Evolutionary conservation across 352 stramenopile genomes (phyloP).

Genomic region (Thraustochytrium sp.): DNA sequence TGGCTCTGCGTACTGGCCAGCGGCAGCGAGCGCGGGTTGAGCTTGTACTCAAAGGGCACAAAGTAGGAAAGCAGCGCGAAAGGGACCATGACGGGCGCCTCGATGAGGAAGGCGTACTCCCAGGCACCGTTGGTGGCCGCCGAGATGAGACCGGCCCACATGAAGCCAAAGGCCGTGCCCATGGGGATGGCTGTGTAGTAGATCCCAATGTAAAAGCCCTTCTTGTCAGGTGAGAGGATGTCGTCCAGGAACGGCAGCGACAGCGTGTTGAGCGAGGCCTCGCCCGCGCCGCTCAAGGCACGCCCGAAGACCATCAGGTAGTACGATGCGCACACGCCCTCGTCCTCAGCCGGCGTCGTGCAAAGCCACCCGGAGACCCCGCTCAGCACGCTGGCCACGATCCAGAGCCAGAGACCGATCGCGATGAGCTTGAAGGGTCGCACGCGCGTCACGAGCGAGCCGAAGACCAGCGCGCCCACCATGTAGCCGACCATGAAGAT

Average conservation of each 20-base stretch:
- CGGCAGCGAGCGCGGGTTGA: background rate
- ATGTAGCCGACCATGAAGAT: slow-evolving; percentile 88
- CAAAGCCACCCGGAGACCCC: slow-evolving; percentile 57
- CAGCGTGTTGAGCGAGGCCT: slow-evolving; percentile 47
- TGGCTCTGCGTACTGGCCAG: background rate
- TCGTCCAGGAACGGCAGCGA: slow-evolving; percentile 85
- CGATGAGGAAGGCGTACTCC: slow-evolving; percentile 71
- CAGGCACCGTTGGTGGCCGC: background rate
- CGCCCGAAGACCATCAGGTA: slow-evolving; percentile 80
- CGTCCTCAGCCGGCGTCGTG: slow-evolving; percentile 57
- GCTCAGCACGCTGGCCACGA: slow-evolving; percentile 74
- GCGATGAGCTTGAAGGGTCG: slow-evolving; percentile 81
- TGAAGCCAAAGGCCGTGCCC: slow-evolving; percentile 78
- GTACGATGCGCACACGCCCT: slow-evolving; percentile 69
- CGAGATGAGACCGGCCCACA: slow-evolving; percentile 56
- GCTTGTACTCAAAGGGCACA: slow-evolving; percentile 35
- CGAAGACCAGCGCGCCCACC: slow-evolving; percentile 78
- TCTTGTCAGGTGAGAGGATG: slow-evolving; percentile 61
- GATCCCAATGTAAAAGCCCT: slow-evolving; percentile 79
- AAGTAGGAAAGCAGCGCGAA: slow-evolving; percentile 65
- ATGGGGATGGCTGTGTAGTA: slow-evolving; percentile 85
- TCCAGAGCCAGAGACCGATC: slow-evolving; percentile 77
- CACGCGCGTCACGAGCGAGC: slow-evolving; percentile 75
- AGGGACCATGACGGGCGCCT: slow-evolving; percentile 69
- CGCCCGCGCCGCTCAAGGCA: slow-evolving; percentile 72